A percentile compares a stretch with the other conserved stretches of the same genome.
phyloP scores from a whole-genome alignment of 75 land plant genomes.

The Adiantum capillusveneris region DNA sequence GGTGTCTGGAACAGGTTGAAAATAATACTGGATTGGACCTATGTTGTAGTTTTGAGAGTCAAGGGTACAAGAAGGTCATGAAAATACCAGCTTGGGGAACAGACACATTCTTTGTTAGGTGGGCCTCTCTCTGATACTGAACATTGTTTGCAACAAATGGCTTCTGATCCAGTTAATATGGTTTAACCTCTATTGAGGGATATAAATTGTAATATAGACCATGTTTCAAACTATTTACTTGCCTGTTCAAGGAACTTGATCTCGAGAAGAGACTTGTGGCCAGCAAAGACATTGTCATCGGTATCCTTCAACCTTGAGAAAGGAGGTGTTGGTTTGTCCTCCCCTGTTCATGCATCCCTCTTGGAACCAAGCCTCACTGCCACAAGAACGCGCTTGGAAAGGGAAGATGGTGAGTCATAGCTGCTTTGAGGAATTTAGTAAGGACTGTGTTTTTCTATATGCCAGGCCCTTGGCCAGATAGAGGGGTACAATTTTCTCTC shows the following conservation, averaged over 20 bases:
- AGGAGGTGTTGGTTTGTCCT: constrained; percentile 37
- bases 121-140: background rate
- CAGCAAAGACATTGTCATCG: constrained; percentile 18
- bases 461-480: too few species aligned
- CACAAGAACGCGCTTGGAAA: constrained; percentile 50
- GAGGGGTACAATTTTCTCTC: too few species aligned
- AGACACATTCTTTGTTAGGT: constrained; percentile 65
- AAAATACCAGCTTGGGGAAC: constrained; percentile 36
- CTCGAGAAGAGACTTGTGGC: constrained; percentile 27
- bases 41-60: constrained; percentile 48
- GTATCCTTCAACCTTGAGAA: constrained; percentile 41
- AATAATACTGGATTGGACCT: constrained; percentile 52
- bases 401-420: constrained; percentile 58
- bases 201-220: too few species aligned
- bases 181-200: too few species aligned
- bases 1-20: constrained; percentile 44
- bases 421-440: too few species aligned
- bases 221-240: too few species aligned
- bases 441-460: too few species aligned
- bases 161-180: too few species aligned
- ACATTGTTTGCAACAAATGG: too few species aligned
- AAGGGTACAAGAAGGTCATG: constrained; percentile 20
- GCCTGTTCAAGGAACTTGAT: constrained; percentile 40
- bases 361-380: constrained; percentile 35
- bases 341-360: constrained; percentile 50